phyloP scores from a whole-genome alignment of 495 filamentous ascomycete genomes.

The Tricharina praecox region DNA sequence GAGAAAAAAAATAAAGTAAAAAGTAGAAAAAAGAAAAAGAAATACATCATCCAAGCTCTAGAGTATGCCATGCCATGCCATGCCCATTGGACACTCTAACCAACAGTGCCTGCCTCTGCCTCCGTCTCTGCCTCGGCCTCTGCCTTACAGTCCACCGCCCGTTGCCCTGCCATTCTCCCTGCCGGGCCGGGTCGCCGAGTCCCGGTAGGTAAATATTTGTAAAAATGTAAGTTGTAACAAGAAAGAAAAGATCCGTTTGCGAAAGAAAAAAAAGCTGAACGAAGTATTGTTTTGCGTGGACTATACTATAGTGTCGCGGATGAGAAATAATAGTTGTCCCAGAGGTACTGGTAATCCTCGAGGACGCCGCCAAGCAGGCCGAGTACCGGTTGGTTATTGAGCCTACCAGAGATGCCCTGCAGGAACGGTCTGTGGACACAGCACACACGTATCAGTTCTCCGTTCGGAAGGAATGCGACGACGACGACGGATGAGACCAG shows the following conservation, averaged over 20 bases:
- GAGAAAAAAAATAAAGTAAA: too few relatives aligned
- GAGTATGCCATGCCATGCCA: too few relatives aligned
- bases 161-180: neutral
- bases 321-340: slow-evolving; percentile 93
- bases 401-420: slow-evolving; percentile 42
- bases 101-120: neutral
- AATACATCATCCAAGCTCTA: too few relatives aligned
- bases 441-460: neutral
- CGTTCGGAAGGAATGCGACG: too few relatives aligned
- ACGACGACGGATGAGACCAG: too few relatives aligned
- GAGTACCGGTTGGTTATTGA: slow-evolving; percentile 59
- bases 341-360: slow-evolving; percentile 92
- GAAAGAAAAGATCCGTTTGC: neutral
- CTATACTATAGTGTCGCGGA: slow-evolving; percentile 51
- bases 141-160: neutral
- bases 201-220: neutral
- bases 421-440: slow-evolving; percentile 22
- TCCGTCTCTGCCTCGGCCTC: neutral
- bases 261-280: neutral
- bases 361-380: slow-evolving; percentile 64
- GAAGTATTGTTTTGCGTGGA: neutral
- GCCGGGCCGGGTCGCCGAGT: too few relatives aligned
- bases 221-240: neutral
- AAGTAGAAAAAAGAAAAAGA: too few relatives aligned
- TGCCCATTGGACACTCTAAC: too few relatives aligned